A percentile compares a stretch with the other conserved stretches of the same genome.
phyloP scores from a whole-genome alignment of 352 stramenopile genomes.

The Phytopythium cucurbitacearum region DNA sequence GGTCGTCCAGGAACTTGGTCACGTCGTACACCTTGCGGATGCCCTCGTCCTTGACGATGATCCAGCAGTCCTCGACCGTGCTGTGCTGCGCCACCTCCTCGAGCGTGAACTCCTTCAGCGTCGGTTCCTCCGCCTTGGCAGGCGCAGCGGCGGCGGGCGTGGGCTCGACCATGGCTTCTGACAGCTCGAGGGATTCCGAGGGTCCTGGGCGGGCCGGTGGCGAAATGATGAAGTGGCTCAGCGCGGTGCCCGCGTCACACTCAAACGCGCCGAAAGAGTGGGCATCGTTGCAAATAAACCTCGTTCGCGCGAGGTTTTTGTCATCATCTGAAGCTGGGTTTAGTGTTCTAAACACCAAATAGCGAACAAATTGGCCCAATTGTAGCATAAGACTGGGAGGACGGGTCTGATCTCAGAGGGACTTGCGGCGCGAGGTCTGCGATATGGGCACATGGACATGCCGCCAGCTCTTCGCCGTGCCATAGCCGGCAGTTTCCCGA shows the following conservation, averaged over 20 bases:
- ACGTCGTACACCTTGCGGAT: conserved; percentile 96
- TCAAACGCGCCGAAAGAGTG: not conserved
- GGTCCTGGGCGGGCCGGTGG: conserved; percentile 11
- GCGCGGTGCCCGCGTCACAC: conserved; percentile 2
- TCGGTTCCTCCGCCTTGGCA: not conserved
- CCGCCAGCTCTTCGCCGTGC: no score
- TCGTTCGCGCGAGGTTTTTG: conserved; percentile 2
- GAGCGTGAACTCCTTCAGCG: conserved; percentile 86
- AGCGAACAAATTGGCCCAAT: not conserved
- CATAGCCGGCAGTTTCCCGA: no score
- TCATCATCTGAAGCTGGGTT: not conserved
- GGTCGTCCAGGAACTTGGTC: conserved; percentile 96
- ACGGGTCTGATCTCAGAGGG: no score
- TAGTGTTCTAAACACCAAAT: not conserved
- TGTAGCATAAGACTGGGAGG: not conserved
- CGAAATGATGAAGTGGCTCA: conserved; percentile 30
- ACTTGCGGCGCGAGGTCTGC: not conserved
- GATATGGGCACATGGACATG: conserved; percentile 4
- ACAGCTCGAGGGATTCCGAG: conserved; percentile 10
- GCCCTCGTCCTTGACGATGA: conserved; percentile 73
- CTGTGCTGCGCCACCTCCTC: conserved; percentile 91
- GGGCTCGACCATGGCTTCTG: conserved; percentile 18
- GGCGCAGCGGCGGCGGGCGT: conserved; percentile 9
- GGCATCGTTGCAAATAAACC: not conserved
- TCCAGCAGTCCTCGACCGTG: conserved; percentile 78